A percentile compares a stretch with the other conserved stretches of the same genome.
Evolutionary conservation across 495 filamentous ascomycete genomes (phyloP).

Genomic region (Xylona heveae): DNA sequence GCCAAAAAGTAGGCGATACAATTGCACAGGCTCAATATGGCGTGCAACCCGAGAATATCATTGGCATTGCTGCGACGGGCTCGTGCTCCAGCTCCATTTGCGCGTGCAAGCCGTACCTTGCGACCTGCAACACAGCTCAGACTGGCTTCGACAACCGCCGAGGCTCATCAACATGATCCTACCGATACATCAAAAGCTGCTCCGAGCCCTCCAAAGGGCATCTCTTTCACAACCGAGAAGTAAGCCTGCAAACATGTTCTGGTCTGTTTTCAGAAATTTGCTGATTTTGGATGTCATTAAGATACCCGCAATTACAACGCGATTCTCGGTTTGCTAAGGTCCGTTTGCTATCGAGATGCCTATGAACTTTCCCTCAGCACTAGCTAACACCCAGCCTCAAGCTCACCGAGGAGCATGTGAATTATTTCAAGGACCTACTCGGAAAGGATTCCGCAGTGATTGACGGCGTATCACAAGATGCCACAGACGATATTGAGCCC

Average conservation of each 20-base stretch:
- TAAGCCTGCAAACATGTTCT: conserved; percentile 13
- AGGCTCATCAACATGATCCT: conserved; percentile 15
- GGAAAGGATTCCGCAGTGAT: conserved; percentile 60
- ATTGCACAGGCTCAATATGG: no score
- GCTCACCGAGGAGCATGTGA: conserved; percentile 55
- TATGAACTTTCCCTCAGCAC: background rate
- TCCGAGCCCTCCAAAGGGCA: conserved; percentile 23
- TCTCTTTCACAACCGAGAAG: conserved; percentile 60
- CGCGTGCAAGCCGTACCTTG: no score
- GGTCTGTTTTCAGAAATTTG: background rate
- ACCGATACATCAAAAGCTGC: conserved; percentile 13
- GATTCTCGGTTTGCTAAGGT: conserved; percentile 46
- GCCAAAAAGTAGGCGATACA: no score
- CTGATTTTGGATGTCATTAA: conserved; percentile 6
- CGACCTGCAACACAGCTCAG: conserved; percentile 9
- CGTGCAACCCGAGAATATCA: no score
- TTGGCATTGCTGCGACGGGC: no score
- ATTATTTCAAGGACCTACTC: conserved; percentile 55
- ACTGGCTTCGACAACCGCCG: conserved; percentile 20
- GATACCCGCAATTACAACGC: conserved; percentile 64
- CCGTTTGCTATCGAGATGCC: background rate
- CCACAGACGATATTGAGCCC: conserved; percentile 60
- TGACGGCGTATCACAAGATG: conserved; percentile 54
- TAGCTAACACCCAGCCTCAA: conserved; percentile 9
- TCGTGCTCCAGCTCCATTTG: no score